Conservation (phyloP, 2,329 filamentous ascomycete genomes). For the Fusarium sp. region DNA sequence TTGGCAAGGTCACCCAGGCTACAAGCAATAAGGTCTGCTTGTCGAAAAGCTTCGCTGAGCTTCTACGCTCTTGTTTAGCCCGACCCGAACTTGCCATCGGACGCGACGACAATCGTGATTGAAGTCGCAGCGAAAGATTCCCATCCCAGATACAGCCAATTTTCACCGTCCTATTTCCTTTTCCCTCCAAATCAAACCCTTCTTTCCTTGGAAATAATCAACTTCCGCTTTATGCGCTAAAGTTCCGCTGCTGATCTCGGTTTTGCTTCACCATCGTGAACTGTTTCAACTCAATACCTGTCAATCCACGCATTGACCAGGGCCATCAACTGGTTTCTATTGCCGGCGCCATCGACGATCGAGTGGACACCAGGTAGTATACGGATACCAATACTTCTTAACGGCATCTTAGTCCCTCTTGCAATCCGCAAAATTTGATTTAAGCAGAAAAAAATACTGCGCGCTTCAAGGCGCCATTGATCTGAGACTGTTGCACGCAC, state of each 20-base stretch:
- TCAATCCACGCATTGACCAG: conserved; percentile 36
- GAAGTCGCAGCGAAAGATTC: conserved; percentile 8
- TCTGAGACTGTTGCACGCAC: conserved; percentile 1
- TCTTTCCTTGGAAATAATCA: background rate
- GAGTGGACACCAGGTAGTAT: conserved; percentile 12
- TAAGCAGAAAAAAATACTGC: conserved; percentile 5
- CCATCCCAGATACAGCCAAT: background rate
- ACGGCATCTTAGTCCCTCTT: conserved; percentile 2
- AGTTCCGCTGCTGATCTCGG: conserved; percentile 6
- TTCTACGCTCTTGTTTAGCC: conserved; percentile 18
- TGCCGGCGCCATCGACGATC: conserved; percentile 29
- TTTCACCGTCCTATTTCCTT: background rate
- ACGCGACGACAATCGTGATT: conserved; percentile 10
- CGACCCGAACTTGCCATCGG: conserved; percentile 11
- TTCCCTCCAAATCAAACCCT: background rate
- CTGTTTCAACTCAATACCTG: conserved; percentile 17
- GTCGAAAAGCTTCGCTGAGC: conserved; percentile 28
- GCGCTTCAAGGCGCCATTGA: conserved; percentile 17
- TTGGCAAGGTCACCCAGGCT: background rate
- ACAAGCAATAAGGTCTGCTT: too few species aligned
- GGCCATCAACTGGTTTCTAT: conserved; percentile 10
- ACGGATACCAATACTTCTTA: background rate
- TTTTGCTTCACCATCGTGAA: conserved; percentile 17
- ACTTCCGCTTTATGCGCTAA: conserved; percentile 4
- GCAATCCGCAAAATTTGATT: background rate